Percentiles rank a stretch among this genome's conserved stretches.
Evolutionary conservation across 2,329 filamentous ascomycete species (phyloP).

Genomic region (Penicillium hordei): DNA sequence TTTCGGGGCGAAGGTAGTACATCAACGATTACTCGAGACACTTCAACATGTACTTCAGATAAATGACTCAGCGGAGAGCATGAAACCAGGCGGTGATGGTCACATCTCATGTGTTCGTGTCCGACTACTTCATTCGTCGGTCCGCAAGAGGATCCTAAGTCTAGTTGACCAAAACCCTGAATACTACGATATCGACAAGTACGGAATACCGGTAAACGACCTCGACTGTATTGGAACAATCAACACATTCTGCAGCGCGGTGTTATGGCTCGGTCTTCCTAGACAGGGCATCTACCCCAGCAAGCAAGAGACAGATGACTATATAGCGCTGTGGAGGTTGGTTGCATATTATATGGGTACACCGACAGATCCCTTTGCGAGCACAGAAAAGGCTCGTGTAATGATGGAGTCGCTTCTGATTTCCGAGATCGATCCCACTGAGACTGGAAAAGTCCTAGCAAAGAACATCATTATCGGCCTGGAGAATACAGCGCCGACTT

Average conservation of each 20-base stretch:
- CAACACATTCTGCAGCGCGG: slow-evolving; percentile 64
- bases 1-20: slow-evolving; percentile 67
- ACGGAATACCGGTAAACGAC: slow-evolving; percentile 71
- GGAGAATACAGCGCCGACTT: too few species aligned
- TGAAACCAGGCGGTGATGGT: slow-evolving; percentile 68
- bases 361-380: too few species aligned
- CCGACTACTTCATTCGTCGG: slow-evolving; percentile 66
- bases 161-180: slow-evolving; percentile 56
- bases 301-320: slow-evolving; percentile 33
- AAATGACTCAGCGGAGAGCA: slow-evolving; percentile 61
- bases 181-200: slow-evolving; percentile 62
- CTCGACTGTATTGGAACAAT: slow-evolving; percentile 73
- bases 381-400: too few species aligned
- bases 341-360: too few species aligned
- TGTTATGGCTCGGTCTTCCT: slow-evolving; percentile 69
- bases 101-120: slow-evolving; percentile 66
- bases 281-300: slow-evolving; percentile 69
- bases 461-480: too few species aligned
- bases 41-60: slow-evolving; percentile 74
- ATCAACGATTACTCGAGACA: slow-evolving; percentile 68
- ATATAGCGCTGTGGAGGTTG: too few species aligned
- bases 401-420: too few species aligned
- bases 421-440: too few species aligned
- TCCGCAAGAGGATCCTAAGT: slow-evolving; percentile 63
- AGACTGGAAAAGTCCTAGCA: too few species aligned